Base-by-base conservation (phyloP, 2,329 filamentous ascomycete genomes). In the Fusarium fracticaudum region DNA sequence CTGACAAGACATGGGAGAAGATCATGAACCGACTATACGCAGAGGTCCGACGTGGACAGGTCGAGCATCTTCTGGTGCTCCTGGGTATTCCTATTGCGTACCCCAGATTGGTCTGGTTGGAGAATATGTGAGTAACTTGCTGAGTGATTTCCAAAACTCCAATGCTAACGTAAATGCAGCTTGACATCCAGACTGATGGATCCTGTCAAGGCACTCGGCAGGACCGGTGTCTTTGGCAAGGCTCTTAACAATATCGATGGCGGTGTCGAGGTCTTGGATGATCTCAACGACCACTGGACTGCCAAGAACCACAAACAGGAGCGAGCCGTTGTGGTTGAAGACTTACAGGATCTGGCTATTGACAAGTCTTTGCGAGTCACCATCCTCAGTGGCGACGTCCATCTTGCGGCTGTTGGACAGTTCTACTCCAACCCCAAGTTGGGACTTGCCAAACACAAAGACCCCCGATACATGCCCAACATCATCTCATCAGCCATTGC, bases 391-490 rank as follows among this genome's bases (percentile, higher is more conserved):
- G 96, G 97, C 41, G 96, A 98, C 79, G 96, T 98, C 26, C 95
- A 98, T 82, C 87, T 99, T 33, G 95, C 93, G 18, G 96, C 95
- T 14, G 90, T 98, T 44, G 96, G 96, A 5, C 95, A 98, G 76
- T 98, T 99, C 84, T 98, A 96, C 84, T 96, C 94, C 15, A 97
- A 97, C 80, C 92, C 94, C 20, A 96, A 94, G 81, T 86, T 96
- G 29, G 84, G 84, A 11, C 86, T 98, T 38, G 86, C 93, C 7
- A 98, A 98, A 82, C 94, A 98, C 83, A 91, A 91, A 75, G 96
- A 99, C 81, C 95, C 96, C 79, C 90, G 96, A 71, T 99, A 99
- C 81, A 99, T 99, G 93, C 94, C 95, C 9, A 99, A 99, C 78
- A 85, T 99, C 68, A 91, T 98, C 75, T 97, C 95, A 2, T 98